phyloP scores from a whole-genome alignment of 2,329 filamentous ascomycete genomes.

The Cercospora sojina region DNA sequence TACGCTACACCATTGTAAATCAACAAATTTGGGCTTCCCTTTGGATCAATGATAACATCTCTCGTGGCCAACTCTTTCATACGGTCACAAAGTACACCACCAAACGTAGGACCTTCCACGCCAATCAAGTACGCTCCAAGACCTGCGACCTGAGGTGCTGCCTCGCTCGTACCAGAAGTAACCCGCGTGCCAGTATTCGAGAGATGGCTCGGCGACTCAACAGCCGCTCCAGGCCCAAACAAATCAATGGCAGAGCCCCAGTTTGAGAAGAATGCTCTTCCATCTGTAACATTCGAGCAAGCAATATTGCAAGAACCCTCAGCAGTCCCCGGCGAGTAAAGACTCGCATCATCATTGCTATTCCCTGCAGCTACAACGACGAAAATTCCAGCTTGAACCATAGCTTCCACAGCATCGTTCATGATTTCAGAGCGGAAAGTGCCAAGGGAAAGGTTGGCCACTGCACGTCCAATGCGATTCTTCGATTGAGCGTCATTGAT shows the following conservation, averaged over 20 bases:
- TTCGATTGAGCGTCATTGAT: not conserved
- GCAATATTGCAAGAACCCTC: not conserved
- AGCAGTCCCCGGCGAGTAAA: not conserved
- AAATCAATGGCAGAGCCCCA: not conserved
- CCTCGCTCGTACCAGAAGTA: not conserved
- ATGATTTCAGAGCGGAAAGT: not conserved
- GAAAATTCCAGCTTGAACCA: not conserved
- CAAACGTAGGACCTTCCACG: constrained; percentile 35
- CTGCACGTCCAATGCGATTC: not conserved
- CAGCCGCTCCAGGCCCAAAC: not conserved
- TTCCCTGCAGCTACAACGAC: not conserved
- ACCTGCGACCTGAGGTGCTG: not conserved
- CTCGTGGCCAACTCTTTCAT: constrained; percentile 46
- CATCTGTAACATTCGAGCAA: not conserved
- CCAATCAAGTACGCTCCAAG: not conserved
- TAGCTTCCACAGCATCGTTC: not conserved
- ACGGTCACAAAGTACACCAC: constrained; percentile 47
- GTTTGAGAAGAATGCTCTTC: not conserved
- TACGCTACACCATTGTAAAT: not conserved
- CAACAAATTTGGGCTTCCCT: not conserved
- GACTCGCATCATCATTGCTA: not conserved
- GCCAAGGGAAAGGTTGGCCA: not conserved
- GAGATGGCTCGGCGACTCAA: not conserved
- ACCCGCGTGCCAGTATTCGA: not conserved
- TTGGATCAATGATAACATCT: not conserved